Evolutionary conservation across 1,284 basidiomycete species (phyloP), one percentile per base, ranked within the genome.

Genomic region (Chondrostereum purpureum): DNA sequence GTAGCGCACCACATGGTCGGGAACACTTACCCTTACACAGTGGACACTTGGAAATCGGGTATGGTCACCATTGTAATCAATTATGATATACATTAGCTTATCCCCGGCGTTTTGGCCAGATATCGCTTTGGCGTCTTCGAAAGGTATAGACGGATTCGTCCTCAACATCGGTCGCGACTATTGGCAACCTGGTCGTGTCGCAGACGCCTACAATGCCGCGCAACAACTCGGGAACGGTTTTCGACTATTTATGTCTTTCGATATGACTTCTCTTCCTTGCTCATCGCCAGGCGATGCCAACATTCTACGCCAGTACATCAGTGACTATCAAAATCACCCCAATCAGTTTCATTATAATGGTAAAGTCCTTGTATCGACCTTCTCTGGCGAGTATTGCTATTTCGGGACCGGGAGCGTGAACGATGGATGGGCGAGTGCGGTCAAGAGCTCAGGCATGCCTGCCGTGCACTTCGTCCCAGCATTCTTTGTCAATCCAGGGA

Each of bases 161-260:
- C 63, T 74, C 34, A 71, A 73, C 54, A 52, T 70, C 31, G 70
- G 79, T 5, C 51, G 51, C 27, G 75, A 79, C 53, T 47, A 50
- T 13, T 81, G 78, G 75, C 67, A 80, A 54, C 53, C 62, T 1
- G 59, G 53, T 23, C 66, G 72, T 27, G 63, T 80, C 21, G 61
- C 62, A 3, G 69, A 76, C 52, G 80, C 80, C 22, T 60, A 53
- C 43, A 24, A 36, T 0, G 55, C 58, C 16, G 53, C 55, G 13
- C 16, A 8, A 8, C 12, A 37, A 13, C 36, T 37, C 8, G 38
- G 38, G 11, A 46, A 37, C 22, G 39, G 47, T 10, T 80, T 81
- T 68, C 73, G 73, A 58, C 59, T 80, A 24, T 79, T 79, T 67
- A 55, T 80, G 42, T 75, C 73, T 19, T 70, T 80, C 52, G 78